Evolutionary conservation across 108 stramenopile species (phyloP), one percentile per base, ranked within the genome.

Genomic region (Nitzschia sp.): DNA sequence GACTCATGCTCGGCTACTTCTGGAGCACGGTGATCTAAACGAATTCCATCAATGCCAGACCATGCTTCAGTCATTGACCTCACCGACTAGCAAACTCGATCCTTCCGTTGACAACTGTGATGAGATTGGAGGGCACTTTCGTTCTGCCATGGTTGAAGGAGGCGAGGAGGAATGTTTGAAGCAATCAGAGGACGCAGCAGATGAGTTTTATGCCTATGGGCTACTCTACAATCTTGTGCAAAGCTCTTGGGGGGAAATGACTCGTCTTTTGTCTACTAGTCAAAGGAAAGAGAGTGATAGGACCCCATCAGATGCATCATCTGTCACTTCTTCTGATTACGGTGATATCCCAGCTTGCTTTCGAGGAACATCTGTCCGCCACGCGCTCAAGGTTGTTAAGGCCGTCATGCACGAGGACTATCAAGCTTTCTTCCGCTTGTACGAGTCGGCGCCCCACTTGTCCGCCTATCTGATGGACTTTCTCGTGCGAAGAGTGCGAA

Each of bases 31-130:
- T 3, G 91, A 95, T 71, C 69, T 95, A 47, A 81, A 88, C 32
- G 94, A 95, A 59, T 92, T 91, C 69, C 85, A 91, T 66, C 91
- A 93, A 63, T 95, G 94, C 60, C 91, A 92, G 60, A 90, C 82
- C 23, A 78, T 83, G 55, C 83, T 95, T 47, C 68, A 77, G 33
- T 73, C 71, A 45, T 57, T 92, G 50, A 75, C 83, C 23, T 55
- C 38, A 63, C 57, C 54, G 13, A 68, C 0, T 17, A 23, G 21
- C 25, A 41, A 50, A 38, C 33, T 35, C 3, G 41, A 65, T 29
- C 44, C 9, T 3, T 50, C 21, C 4, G 25, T 17, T 35, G 58
- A 33, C 0, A 31, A 15, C 2, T 17, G 3, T 17, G 57, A 58
- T 35, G 47, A 64, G 30, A 33, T 25, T 29, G 15, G 27, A 3